Evolutionary conservation across 495 filamentous ascomycete genomes (phyloP), one percentile per base, ranked within the genome.

Genomic region (Xylaria curta): DNA sequence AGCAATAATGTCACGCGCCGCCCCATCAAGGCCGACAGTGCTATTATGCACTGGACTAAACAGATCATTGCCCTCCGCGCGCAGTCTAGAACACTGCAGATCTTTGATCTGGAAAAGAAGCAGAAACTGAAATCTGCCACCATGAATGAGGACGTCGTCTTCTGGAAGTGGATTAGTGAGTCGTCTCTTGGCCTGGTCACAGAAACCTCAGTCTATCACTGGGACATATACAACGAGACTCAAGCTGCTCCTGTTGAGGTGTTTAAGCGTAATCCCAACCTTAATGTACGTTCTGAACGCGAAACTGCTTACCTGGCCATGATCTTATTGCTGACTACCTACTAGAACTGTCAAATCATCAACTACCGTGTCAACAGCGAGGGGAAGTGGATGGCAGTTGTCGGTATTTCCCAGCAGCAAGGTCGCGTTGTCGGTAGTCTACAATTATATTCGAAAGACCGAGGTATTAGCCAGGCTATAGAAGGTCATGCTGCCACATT

Each of bases 91-190:
- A 98, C 97, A 70, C 89, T 99, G 49, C 96, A 99, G 84, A 97
- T 99, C 76, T 99, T 99, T 84, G 94, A 99, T 81, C 87, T 99
- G 65, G 88, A 87, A 60, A 88, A 89, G 67, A 98, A 98, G 83
- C 86, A 90, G 76, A 98, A 98, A 87, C 88, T 98, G 71, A 97
- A 98, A 87, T 96, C 94, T 17, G 88, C 94, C 31, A 92, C 91
- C 13, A 98, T 98, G 94, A 92, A 91, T 78, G 97, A 98, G 81
- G 97, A 98, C 84, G 93, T 99, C 67, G 89, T 93, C 17, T 99
- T 96, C 87, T 99, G 96, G 96, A 97, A 97, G 84, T 99, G 97
- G 97, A 92, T 95, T 84, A 97, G 92, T 83, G 91, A 95, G 75
- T 91, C 86, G 62, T 91, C 88, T 66, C 81, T 99, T 61, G 96